Base-by-base conservation (phyloP, 305 asterid genomes). In the Ilex paraguariensis region DNA sequence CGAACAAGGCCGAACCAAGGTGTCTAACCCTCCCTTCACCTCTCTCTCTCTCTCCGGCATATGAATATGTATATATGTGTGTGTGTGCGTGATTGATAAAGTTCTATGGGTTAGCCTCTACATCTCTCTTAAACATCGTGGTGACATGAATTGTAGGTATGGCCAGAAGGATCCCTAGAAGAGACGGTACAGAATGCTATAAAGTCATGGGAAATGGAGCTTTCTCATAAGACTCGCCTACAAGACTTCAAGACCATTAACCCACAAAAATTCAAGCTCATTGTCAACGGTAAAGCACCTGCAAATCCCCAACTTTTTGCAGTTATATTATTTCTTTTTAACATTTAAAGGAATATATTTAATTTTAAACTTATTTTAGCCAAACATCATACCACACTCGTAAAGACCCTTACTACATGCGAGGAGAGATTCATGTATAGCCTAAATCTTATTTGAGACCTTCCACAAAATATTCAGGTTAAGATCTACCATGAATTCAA, bases 121-220 rank as follows among this genome's bases (percentile, higher is more conserved):
- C 28, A 36, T 36, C 9, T 36, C 7, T 36, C 9, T 36, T 8
- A 36, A 36, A 36, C 9, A 36, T 36, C 4, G 1, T 4, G 9
- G 42, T 21, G 0, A 54, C 44, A 12, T 30, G 8, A 11, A 1
- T n/a, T 74, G 40, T 62, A 89, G 97, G 91, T 74, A 63, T 90
- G 97, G 95, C 50, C 82, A 2, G 78, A 87, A 69, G 95, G 97
- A 59, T 87, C 97, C 2, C 14, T 90, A 14, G 92, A 87, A 69
- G 97, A 87, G 86, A 82, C 79, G 60, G 96, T 87, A 50, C 97
- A 90, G 60, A 90, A 90, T 68, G 96, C 96, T 14, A 77, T 90
- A 14, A 90, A 90, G 64, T 79, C 97, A 60, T 87, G 97, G 97
- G 97, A 90, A 79, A 87, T 90, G 97, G 97, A 87, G 74, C 57